Conservation (phyloP, 202 grass and related monocot genomes). For the Cymbopogon flexuosus region DNA sequence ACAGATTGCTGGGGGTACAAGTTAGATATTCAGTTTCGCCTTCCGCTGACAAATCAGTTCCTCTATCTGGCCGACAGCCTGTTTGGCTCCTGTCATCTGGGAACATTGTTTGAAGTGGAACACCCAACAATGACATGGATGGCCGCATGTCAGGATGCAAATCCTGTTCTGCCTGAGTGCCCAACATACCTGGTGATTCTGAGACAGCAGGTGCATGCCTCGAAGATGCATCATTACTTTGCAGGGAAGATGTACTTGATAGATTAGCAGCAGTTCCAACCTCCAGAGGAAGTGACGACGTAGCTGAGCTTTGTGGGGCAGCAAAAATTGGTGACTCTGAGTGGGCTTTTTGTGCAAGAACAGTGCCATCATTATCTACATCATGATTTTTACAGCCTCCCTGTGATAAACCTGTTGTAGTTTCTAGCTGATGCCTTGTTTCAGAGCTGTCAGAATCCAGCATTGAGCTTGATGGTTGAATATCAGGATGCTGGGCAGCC, state of each 20-base stretch:
- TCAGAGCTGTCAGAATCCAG: constrained; percentile 1
- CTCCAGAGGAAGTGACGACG: neutral
- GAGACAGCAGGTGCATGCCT: neutral
- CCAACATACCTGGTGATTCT: neutral
- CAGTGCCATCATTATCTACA: neutral
- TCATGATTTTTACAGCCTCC: neutral
- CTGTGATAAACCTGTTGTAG: neutral
- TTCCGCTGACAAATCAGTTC: constrained; percentile 14
- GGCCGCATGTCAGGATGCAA: constrained; percentile 21
- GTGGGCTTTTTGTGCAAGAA: neutral
- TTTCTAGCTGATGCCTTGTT: neutral
- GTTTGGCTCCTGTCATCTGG: constrained; percentile 16
- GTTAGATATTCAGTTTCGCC: constrained; percentile 17
- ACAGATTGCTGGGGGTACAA: neutral
- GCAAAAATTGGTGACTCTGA: neutral
- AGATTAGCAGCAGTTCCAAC: constrained; percentile 4
- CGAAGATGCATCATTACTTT: constrained; percentile 28
- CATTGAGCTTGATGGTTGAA: neutral
- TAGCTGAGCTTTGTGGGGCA: neutral
- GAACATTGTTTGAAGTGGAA: constrained; percentile 4
- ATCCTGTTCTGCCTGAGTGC: neutral
- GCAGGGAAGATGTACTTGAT: constrained; percentile 18
- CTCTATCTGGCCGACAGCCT: constrained; percentile 18
- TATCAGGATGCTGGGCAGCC: neutral
- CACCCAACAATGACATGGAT: constrained; percentile 14